Percentiles rank a stretch among this genome's conserved stretches.
Conservation (phyloP, 805 yeast species). For the Pichia occidentalis region DNA sequence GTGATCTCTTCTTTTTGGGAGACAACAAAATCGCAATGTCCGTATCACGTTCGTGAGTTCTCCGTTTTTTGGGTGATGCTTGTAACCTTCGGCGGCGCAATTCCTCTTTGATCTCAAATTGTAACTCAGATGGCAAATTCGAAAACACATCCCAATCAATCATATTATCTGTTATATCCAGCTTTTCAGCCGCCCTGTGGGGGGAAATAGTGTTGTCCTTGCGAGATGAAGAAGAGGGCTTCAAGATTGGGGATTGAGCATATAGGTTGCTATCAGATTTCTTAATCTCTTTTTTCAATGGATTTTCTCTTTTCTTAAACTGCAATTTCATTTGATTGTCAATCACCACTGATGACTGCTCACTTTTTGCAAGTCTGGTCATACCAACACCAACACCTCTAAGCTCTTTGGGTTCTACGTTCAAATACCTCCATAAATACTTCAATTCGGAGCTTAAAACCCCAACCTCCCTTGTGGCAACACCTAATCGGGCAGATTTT, state of each 20-base stretch:
- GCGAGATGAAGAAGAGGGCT: too few species aligned
- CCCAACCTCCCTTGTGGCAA: constrained; percentile 54
- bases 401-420: constrained; percentile 52
- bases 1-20: constrained; percentile 11
- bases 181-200: background rate
- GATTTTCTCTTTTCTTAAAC: constrained; percentile 19
- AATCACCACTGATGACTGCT: constrained; percentile 16
- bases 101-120: constrained; percentile 52
- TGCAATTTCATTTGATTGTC: constrained; percentile 31
- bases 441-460: constrained; percentile 54
- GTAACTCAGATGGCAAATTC: constrained; percentile 60
- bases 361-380: constrained; percentile 44
- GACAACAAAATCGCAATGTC: constrained; percentile 18
- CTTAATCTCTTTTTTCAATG: background rate
- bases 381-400: constrained; percentile 76
- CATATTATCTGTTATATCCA: constrained; percentile 6
- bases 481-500: constrained; percentile 53
- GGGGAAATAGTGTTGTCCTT: too few species aligned
- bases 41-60: constrained; percentile 5
- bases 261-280: background rate
- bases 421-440: constrained; percentile 46
- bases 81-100: constrained; percentile 34
- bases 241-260: background rate
- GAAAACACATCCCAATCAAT: constrained; percentile 62
- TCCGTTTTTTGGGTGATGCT: constrained; percentile 19